Percentiles rank a stretch among this genome's conserved stretches.
phyloP scores from a whole-genome alignment of 805 yeast species.

The Maudiozyma barnettii region DNA sequence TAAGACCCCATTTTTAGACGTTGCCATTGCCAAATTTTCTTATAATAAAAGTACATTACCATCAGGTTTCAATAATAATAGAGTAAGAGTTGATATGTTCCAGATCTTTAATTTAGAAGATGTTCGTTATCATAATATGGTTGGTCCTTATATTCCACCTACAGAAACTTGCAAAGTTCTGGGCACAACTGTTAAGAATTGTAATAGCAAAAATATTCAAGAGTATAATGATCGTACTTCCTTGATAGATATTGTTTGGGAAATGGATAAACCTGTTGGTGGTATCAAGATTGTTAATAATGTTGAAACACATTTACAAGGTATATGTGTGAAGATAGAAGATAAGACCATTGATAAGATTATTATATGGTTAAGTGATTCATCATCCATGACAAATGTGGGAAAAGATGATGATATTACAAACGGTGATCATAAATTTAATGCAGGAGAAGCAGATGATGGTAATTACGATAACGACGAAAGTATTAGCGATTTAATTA shows the following conservation, averaged over 20 bases:
- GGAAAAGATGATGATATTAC: background rate
- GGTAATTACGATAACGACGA: background rate
- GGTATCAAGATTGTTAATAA: constrained; percentile 75
- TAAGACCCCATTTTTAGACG: constrained; percentile 57
- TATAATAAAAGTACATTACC: constrained; percentile 54
- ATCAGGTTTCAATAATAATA: constrained; percentile 59
- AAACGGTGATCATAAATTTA: background rate
- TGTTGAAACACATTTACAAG: constrained; percentile 51
- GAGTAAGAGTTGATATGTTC: constrained; percentile 47
- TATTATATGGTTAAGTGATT: constrained; percentile 45
- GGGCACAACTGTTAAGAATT: background rate
- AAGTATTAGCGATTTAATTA: constrained; percentile 6
- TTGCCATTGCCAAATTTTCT: constrained; percentile 51
- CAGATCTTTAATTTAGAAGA: constrained; percentile 60
- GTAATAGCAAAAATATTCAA: constrained; percentile 5
- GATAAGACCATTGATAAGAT: constrained; percentile 56
- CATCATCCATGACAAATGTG: background rate
- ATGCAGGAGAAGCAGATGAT: background rate
- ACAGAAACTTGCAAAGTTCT: background rate
- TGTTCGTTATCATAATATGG: constrained; percentile 59
- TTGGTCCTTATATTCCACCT: constrained; percentile 38
- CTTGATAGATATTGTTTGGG: constrained; percentile 52
- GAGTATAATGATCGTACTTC: constrained; percentile 15
- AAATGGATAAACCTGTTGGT: constrained; percentile 77
- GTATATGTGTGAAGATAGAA: constrained; percentile 65